These are phyloP conservation scores for Mesembryanthemum crystallinum DNA, from an alignment of 148 eudicot species.

Conservation along the genomic window DNA sequence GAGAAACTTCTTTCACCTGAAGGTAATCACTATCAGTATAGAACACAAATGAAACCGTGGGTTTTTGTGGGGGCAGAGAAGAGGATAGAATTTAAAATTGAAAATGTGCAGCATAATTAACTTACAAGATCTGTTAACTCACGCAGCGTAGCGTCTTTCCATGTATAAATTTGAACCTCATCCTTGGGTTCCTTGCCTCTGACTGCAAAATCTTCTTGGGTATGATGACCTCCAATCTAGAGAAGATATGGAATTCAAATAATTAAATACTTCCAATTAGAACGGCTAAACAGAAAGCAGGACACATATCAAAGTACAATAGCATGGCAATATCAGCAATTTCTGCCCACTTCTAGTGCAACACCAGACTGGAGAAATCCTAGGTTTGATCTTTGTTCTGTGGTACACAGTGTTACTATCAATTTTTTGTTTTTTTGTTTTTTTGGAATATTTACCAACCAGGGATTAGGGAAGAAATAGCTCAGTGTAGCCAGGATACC, in stretches of 20 bases:
- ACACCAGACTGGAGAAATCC: not conserved
- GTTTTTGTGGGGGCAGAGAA: not conserved
- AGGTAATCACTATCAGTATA: constrained; percentile 10
- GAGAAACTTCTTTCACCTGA: constrained; percentile 51
- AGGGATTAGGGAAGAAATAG: not conserved
- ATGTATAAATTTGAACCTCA: constrained; percentile 97
- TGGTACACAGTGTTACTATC: not conserved
- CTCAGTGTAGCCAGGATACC: not conserved
- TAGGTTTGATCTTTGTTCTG: not conserved
- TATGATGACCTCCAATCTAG: constrained; percentile 89
- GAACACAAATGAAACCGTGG: not conserved
- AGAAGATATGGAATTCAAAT: not conserved
- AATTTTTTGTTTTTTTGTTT: too few species aligned
- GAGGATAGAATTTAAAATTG: not conserved
- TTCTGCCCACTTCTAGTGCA: not conserved
- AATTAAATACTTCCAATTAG: not conserved
- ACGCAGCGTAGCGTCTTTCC: constrained; percentile 96
- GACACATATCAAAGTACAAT: not conserved
- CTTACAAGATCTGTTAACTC: constrained; percentile 97
- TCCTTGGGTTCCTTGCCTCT: constrained; percentile 97
- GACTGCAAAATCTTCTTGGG: constrained; percentile 67
- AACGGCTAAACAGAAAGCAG: not conserved
- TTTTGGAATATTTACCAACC: not conserved
- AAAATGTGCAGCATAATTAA: too few species aligned
- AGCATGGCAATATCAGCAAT: not conserved